Evolutionary conservation across 495 filamentous ascomycete species (phyloP).

Genomic region (Aspergillus indologenus): DNA sequence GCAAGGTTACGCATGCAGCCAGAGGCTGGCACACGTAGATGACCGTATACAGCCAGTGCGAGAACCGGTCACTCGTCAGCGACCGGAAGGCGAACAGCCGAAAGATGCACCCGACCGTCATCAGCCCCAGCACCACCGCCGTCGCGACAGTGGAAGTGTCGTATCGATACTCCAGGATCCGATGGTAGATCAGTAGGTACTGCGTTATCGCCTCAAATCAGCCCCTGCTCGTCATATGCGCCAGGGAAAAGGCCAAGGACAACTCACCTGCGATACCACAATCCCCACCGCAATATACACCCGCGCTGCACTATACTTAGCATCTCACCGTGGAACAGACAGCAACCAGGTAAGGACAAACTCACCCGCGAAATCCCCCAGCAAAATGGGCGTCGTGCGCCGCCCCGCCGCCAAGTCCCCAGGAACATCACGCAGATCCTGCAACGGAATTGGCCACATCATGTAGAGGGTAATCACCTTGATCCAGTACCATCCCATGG

Average conservation of each 20-base stretch:
- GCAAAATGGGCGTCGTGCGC: background rate
- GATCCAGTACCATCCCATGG: constrained; percentile 1
- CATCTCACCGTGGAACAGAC: background rate
- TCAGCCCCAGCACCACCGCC: background rate
- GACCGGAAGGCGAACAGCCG: constrained; percentile 1
- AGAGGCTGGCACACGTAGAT: background rate
- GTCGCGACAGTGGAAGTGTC: background rate
- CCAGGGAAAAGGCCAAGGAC: no score
- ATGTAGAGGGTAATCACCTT: constrained; percentile 3
- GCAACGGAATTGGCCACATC: constrained; percentile 3
- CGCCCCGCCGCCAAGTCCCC: background rate
- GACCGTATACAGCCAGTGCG: constrained; percentile 2
- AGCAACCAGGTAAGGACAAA: background rate
- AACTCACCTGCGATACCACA: background rate
- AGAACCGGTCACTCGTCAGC: background rate
- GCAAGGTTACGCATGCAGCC: background rate
- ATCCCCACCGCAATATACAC: background rate
- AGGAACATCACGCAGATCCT: constrained; percentile 1
- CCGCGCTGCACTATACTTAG: background rate
- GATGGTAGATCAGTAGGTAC: constrained; percentile 1
- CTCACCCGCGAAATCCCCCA: background rate
- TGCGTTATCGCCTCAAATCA: background rate
- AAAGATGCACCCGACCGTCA: background rate
- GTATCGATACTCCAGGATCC: background rate
- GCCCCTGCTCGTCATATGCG: no score